Evolutionary conservation across 2,329 filamentous ascomycete genomes (phyloP), one percentile per base, ranked within the genome.

Genomic region (Myriosclerotinia scirpicola): DNA sequence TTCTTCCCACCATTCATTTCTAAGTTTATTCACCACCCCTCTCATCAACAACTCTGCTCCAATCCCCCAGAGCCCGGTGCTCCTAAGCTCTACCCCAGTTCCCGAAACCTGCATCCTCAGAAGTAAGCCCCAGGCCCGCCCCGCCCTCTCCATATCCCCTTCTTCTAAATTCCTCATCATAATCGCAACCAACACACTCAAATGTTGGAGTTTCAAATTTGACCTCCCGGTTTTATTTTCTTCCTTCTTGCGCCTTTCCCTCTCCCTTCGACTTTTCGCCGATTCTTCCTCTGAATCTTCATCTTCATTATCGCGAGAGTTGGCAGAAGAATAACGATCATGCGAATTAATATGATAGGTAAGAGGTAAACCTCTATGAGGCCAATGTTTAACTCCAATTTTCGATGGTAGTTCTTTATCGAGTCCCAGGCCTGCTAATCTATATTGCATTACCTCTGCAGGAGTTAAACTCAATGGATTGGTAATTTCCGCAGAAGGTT

Each of bases 41-140:
- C 65, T 54, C 79, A 96, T 87, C 66, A 97, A 79, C 26, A 97
- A 85, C 78, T 97, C 93, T 2, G 91, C 92, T 0, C 92, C 93
- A 54, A 97, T 84, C 17, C 89, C 89, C 94, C 93, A 97, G 70
- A 90, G 84, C 46, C 86, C 84, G 73, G 88, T 83, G 26, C 81
- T 81, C 50, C 92, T 85, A 58, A 94, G 77, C 75, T 97, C 92
- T 26, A 93, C 81, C 8, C 80, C 79, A 58, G 78, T 77, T 3
- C 86, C 87, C 15, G 66, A 70, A 34, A 88, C 80, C 60, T 83
- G 84, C 56, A 86, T 83, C 59, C 89, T 85, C 56, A 93, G 76
- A 42, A 97, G 82, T 70, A 96, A 79, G 1, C 87, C 89, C 82
- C 92, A 94, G 0, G 91, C 90, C 68, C 90, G 83, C 60, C 85